Conservation (phyloP, 345 rosid species). For the Gossypium longicalyx region DNA sequence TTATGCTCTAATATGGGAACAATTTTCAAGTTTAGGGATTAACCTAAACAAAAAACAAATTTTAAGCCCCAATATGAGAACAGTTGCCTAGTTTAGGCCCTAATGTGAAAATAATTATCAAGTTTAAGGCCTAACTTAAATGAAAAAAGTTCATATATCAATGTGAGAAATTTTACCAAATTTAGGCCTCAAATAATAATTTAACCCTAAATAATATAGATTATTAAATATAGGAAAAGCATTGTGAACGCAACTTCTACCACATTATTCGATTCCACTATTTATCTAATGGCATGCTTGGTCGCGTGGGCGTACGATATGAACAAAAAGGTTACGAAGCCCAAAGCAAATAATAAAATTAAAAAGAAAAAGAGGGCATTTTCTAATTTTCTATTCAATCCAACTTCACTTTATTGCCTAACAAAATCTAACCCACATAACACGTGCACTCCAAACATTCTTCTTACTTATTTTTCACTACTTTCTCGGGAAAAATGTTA, state of each 20-base stretch:
- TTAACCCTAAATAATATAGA: too few species aligned
- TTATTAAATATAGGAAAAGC: not conserved
- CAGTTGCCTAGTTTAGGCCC: rapidly evolving
- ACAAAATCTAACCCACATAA: not conserved
- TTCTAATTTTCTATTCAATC: not conserved
- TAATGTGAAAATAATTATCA: too few species aligned
- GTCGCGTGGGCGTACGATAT: not conserved
- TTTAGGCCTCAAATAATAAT: too few species aligned
- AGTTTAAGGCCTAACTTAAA: too few species aligned
- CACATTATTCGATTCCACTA: not conserved
- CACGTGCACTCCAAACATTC: not conserved
- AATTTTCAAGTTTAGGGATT: too few species aligned
- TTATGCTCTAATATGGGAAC: rapidly evolving
- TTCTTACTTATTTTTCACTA: not conserved
- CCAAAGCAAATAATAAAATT: not conserved
- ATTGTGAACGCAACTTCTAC: not conserved
- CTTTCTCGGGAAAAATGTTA: not conserved
- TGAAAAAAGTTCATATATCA: too few species aligned
- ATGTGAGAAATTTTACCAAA: too few species aligned
- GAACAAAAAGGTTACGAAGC: not conserved
- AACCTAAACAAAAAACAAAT: too few species aligned
- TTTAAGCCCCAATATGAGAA: too few species aligned
- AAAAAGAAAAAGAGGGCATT: not conserved
- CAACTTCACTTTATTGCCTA: not conserved
- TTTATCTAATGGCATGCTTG: not conserved